These are phyloP conservation scores for Anthoceros angustus DNA, from an alignment of 225 moss, liverwort and hornwort species.

Conservation along the genomic window DNA sequence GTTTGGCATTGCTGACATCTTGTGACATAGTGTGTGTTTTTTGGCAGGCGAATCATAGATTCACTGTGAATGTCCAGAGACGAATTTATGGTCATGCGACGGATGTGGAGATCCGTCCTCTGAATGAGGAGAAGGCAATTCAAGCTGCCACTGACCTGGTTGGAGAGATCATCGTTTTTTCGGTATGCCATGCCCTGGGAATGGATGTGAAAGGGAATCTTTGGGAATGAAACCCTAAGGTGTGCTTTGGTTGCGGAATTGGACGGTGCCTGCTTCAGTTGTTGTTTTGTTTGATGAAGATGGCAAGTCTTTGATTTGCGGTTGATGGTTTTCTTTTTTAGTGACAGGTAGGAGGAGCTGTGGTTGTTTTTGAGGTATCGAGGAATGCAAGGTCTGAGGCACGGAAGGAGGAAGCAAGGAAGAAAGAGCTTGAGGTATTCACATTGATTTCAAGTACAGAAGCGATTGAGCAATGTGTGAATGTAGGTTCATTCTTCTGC, in stretches of 20 bases:
- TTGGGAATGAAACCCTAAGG: background rate
- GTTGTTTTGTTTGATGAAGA: background rate
- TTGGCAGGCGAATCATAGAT: constrained; percentile 34
- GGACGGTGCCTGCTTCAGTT: background rate
- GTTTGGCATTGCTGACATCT: background rate
- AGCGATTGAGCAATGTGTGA: background rate
- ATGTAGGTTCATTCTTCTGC: background rate
- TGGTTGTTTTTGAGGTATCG: constrained; percentile 42
- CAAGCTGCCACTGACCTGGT: constrained; percentile 30
- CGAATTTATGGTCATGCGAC: constrained; percentile 37
- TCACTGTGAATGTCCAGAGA: constrained; percentile 33
- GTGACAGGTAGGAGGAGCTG: constrained; percentile 31
- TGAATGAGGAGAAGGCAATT: constrained; percentile 30
- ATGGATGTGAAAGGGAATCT: no score
- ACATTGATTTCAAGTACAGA: background rate
- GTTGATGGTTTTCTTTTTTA: background rate
- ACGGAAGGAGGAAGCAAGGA: constrained; percentile 23
- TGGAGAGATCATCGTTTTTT: constrained; percentile 30
- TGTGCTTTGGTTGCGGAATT: background rate
- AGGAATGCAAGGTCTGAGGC: constrained; percentile 20
- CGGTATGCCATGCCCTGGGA: constrained; percentile 9
- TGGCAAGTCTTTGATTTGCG: background rate
- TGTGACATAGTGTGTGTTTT: background rate
- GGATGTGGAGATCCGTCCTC: constrained; percentile 19
- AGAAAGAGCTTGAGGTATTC: constrained; percentile 21